Evolutionary conservation across 2,329 filamentous ascomycete species (phyloP), one percentile per base, ranked within the genome.

Genomic region (Diaporthe eres): DNA sequence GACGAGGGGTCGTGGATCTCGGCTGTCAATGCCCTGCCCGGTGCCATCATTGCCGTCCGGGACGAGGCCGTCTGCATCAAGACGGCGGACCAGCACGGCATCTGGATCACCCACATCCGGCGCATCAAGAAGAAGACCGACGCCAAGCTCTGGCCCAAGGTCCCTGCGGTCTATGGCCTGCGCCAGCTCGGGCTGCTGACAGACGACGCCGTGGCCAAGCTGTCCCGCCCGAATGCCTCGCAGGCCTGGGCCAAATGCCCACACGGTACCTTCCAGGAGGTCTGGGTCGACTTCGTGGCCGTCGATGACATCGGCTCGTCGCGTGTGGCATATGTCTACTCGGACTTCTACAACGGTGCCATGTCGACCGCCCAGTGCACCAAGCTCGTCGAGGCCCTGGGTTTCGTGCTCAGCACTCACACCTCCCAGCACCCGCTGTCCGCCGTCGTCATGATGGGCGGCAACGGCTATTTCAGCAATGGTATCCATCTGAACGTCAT

Each of bases 401-500:
- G 83, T 22, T 81, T 81, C 71, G 80, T 86, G 44, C 75, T 84
- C 8, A 76, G 78, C n/a, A 78, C 78, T 13, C 81, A 83, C 58
- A 80, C 81, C 0, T 39, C 74, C 22, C 78, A 81, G 22, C 76
- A 75, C 17, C 81, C 82, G 0, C 79, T 86, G n/a, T 78, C 80
- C 6, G 84, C 84, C 0, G 77, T 84, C 8, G 82, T 85, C 2
- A 80, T 86, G 28, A 83, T 86, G 80, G 85, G 84, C 60, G 85
- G 85, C 44, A 78, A 78, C 49, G 79, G 82, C 7, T 86, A 86
- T 77, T 86, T 86, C 78, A 85, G 83, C 80, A 86, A 86, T 74
- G 85, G 85, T 39, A 85, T 86, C 67, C 84, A 85, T 9, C 81
- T 86, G 28, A 86, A 86, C 72, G 84, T 86, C 60, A 86, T 86